Evolutionary conservation across 805 yeast species (phyloP).

Genomic region (Spathaspora girioi): DNA sequence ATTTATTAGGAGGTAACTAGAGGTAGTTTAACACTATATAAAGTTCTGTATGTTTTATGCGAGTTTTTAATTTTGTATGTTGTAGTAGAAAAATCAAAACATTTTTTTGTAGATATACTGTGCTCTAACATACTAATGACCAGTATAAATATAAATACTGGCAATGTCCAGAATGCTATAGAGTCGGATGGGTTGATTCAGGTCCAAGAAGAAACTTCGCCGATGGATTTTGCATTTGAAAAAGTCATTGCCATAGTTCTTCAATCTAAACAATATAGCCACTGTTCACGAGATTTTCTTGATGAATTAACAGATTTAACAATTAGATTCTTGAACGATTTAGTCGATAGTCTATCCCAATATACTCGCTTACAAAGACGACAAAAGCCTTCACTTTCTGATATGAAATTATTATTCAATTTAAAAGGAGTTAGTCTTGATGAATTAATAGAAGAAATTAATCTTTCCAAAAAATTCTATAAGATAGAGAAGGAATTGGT

Average conservation of each 20-base stretch:
- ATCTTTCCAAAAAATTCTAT: slow-evolving; percentile 1
- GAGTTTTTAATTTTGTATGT: not conserved
- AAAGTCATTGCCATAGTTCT: slow-evolving; percentile 6
- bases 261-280: slow-evolving; percentile 13
- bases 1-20: slow-evolving; percentile 44
- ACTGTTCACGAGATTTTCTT: slow-evolving; percentile 24
- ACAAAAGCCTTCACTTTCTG: slow-evolving; percentile 48
- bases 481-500: not conserved
- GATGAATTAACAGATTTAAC: slow-evolving; percentile 26
- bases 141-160: not conserved
- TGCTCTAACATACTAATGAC: not conserved
- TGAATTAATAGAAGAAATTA: slow-evolving; percentile 11
- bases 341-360: slow-evolving; percentile 43
- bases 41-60: not conserved
- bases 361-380: slow-evolving; percentile 61
- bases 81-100: not conserved
- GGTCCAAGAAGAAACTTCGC: not conserved
- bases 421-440: slow-evolving; percentile 36
- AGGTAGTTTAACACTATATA: not conserved
- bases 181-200: not conserved
- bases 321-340: slow-evolving; percentile 26
- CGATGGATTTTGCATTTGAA: slow-evolving; percentile 7
- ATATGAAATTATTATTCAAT: slow-evolving; percentile 43
- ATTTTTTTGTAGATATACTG: too few species aligned
- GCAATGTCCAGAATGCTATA: not conserved